Evolutionary conservation across 768 basidiomycete genomes (phyloP).

Genomic region (Clitopilus passeckerianus): DNA sequence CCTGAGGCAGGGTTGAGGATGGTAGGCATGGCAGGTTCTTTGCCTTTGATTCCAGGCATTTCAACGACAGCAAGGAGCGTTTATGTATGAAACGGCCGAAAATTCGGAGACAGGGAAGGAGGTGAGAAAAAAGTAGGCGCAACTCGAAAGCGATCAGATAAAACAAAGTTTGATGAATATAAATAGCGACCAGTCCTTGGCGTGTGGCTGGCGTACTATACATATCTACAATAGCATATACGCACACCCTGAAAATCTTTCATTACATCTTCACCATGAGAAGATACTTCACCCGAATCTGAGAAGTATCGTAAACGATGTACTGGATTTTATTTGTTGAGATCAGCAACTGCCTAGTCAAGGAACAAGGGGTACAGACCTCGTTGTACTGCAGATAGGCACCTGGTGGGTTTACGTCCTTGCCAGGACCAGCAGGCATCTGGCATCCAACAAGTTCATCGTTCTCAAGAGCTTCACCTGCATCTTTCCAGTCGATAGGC

Average conservation of each 20-base stretch:
- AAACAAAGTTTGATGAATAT: background rate
- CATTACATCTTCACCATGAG: conserved; percentile 48
- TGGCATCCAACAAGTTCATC: conserved; percentile 45
- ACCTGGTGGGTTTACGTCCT: conserved; percentile 21
- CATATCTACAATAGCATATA: conserved; percentile 1
- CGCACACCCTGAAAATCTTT: background rate
- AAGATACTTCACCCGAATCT: conserved; percentile 54
- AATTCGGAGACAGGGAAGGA: background rate
- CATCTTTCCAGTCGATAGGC: conserved; percentile 55
- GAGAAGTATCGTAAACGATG: conserved; percentile 54
- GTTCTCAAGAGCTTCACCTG: conserved; percentile 42
- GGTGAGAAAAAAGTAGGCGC: background rate
- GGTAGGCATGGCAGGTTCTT: conserved; percentile 14
- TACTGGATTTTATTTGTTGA: conserved; percentile 31
- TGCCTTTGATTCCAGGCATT: conserved; percentile 25
- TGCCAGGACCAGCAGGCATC: conserved; percentile 53
- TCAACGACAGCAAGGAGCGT: conserved; percentile 1
- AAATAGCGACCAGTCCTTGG: background rate
- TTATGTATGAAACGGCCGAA: background rate
- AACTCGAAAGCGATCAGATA: background rate
- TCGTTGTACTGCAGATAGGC: conserved; percentile 49
- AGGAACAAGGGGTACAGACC: conserved; percentile 24
- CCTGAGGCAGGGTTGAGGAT: conserved; percentile 45
- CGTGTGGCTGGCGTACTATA: background rate
- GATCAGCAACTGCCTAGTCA: too few relatives aligned